Conservation (phyloP, 2,329 filamentous ascomycete genomes). For the Aschersonia sp. region DNA sequence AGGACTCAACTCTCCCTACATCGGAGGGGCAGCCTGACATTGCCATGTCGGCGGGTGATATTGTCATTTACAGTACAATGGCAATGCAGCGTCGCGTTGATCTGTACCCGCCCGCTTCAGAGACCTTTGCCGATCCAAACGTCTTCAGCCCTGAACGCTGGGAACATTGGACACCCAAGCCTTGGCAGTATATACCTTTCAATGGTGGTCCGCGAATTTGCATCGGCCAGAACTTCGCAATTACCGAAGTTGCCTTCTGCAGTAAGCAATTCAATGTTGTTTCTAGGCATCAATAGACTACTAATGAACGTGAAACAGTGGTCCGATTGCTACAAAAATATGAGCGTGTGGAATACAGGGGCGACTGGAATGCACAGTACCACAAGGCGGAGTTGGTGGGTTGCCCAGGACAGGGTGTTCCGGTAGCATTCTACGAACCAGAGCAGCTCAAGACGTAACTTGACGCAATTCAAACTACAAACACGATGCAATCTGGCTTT, state of each 20-base stretch:
- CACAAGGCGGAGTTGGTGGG: slow-evolving; percentile 30
- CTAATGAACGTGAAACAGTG: slow-evolving; percentile 13
- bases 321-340: slow-evolving; percentile 45
- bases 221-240: slow-evolving; percentile 68
- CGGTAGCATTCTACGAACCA: slow-evolving; percentile 21
- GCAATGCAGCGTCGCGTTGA: slow-evolving; percentile 58
- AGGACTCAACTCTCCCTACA: slow-evolving; percentile 58
- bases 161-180: slow-evolving; percentile 45
- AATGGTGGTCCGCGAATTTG: slow-evolving; percentile 63
- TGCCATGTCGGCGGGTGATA: slow-evolving; percentile 46
- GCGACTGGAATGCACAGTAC: slow-evolving; percentile 27
- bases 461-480: not conserved
- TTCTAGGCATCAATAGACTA: not conserved
- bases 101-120: slow-evolving; percentile 38
- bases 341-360: slow-evolving; percentile 33
- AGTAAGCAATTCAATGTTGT: slow-evolving; percentile 3
- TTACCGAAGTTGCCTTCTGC: slow-evolving; percentile 48
- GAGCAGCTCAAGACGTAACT: not conserved
- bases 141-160: slow-evolving; percentile 55
- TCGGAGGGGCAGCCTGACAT: slow-evolving; percentile 50
- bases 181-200: slow-evolving; percentile 62
- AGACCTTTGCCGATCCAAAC: slow-evolving; percentile 28
- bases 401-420: slow-evolving; percentile 25
- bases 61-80: slow-evolving; percentile 52
- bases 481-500: not conserved